Evolutionary conservation across 2,329 filamentous ascomycete species (phyloP).

Genomic region (Chaetomiaceae sp.): DNA sequence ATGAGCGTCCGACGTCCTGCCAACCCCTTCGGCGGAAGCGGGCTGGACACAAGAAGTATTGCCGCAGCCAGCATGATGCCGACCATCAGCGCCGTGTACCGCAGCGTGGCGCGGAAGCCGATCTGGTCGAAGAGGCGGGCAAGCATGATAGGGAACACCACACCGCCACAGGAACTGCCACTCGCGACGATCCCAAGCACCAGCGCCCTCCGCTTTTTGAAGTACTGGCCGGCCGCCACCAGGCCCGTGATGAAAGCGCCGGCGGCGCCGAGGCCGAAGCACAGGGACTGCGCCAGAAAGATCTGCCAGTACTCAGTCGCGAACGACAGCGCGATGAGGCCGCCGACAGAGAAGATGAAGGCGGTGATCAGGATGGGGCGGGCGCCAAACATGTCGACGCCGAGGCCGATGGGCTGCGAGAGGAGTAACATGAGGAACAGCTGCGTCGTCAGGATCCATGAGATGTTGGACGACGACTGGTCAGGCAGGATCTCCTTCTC

Average conservation of each 20-base stretch:
- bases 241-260: slow-evolving; percentile 1
- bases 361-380: neutral
- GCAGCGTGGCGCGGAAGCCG: slow-evolving; percentile 3
- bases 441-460: slow-evolving; percentile 5
- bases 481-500: slow-evolving; percentile 4
- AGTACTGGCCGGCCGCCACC: slow-evolving; percentile 1
- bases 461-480: slow-evolving; percentile 4
- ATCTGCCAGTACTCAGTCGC: slow-evolving; percentile 8
- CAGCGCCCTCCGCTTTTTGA: neutral
- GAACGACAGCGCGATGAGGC: slow-evolving; percentile 2
- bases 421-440: slow-evolving; percentile 8
- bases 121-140: slow-evolving; percentile 7
- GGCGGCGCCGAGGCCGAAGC: slow-evolving; percentile 3
- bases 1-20: neutral
- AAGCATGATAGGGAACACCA: slow-evolving; percentile 6
- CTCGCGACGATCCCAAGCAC: neutral
- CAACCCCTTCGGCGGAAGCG: neutral
- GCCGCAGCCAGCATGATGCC: slow-evolving; percentile 4
- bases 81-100: slow-evolving; percentile 4
- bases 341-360: slow-evolving; percentile 8
- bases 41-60: slow-evolving; percentile 1
- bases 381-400: slow-evolving; percentile 3
- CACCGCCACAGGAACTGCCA: slow-evolving; percentile 1
- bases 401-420: slow-evolving; percentile 2
- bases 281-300: slow-evolving; percentile 1